Base-by-base conservation (phyloP, 2,329 filamentous ascomycete species). In the Parastagonospora nodorum region DNA sequence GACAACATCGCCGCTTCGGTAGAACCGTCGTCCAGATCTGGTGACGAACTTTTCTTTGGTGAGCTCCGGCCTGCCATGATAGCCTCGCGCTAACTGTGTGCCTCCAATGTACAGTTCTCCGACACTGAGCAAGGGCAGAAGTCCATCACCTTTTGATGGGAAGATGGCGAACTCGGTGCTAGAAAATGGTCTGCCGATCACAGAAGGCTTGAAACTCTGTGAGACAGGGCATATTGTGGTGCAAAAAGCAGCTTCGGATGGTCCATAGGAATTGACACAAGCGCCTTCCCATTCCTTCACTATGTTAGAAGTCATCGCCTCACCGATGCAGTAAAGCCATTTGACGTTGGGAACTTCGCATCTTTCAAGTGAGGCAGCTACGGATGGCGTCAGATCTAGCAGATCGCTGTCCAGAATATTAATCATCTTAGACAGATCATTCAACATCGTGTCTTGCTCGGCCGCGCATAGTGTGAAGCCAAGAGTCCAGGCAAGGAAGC, bases 101-200 rank as follows among this genome's bases (percentile, higher is more conserved):
- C 78, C 78, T 35, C 75, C 75, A 40, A 80, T 76, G 39, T 74
- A 77, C 11, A 81, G 63, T 57, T 81, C 78, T 8, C 77, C 77
- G 6, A 70, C 56, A 9, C 73, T 71, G 45, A 77, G 66, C 1
- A 71, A 42, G n/a, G 76, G 75, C 19, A 77, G 48, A 8, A 67
- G 61, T 11, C 59, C 57, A 24, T 68, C 55, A 7, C 67, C 65
- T 15, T 69, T 44, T 15, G 57, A 41, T 2, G 72, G 59, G 28
- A 75, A 65, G 5, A 78, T 57, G 4, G 66, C 67, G 42, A 78
- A 76, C 10, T 70, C 73, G 8, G 74, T 75, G 6, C 69, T 72
- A 24, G 71, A 64, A 41, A 77, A 77, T 2, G 76, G 75, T 33
- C 65, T 70, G 8, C 76, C 76, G 30, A 78, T 76, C 31, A 77